phyloP scores from a whole-genome alignment of 106 monocot species.

The Dioscorea alata region DNA sequence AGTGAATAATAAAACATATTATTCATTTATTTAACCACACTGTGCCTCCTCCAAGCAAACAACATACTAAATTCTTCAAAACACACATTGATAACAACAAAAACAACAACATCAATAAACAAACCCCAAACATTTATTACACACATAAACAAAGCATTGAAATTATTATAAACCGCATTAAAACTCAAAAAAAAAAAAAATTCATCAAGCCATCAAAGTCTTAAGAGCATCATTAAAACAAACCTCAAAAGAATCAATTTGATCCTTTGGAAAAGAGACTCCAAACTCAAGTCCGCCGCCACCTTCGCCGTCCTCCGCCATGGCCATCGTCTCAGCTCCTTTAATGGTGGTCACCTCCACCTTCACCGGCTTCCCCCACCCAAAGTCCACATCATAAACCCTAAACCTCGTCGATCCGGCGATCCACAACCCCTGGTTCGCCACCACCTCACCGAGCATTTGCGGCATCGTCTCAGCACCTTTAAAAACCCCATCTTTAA shows the following conservation, averaged over 20 bases:
- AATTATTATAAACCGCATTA: too few species aligned
- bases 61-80: too few species aligned
- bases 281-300: constrained; percentile 17
- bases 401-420: constrained; percentile 23
- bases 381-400: constrained; percentile 16
- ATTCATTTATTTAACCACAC: too few species aligned
- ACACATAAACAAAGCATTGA: too few species aligned
- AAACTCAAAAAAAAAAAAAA: too few species aligned
- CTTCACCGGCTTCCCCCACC: constrained; percentile 18
- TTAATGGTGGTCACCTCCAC: constrained; percentile 16
- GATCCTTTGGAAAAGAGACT: not conserved
- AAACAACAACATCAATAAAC: too few species aligned
- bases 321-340: constrained; percentile 9
- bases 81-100: too few species aligned
- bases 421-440: not conserved
- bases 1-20: too few species aligned
- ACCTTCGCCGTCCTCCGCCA: constrained; percentile 10
- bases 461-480: not conserved
- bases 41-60: too few species aligned
- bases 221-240: too few species aligned
- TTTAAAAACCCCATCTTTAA: not conserved
- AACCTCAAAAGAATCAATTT: not conserved
- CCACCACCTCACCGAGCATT: not conserved
- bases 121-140: too few species aligned
- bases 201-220: too few species aligned